phyloP scores from a whole-genome alignment of 176 grass and related monocot species.

The Pontederia crassipes region DNA sequence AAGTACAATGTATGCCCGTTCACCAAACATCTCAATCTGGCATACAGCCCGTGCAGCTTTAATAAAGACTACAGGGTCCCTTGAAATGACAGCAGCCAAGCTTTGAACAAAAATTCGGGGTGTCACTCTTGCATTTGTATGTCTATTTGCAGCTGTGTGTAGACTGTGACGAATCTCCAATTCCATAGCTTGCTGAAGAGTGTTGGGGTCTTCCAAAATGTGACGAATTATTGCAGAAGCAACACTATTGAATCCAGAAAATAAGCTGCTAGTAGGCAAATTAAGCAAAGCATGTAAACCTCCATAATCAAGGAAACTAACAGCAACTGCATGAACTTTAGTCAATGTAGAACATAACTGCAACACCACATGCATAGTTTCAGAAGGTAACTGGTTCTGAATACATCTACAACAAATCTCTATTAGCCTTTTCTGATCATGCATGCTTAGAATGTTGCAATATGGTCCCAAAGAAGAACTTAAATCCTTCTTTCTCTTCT shows the following conservation, averaged over 20 bases:
- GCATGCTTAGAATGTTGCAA: conserved; percentile 45
- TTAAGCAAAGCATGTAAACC: conserved; percentile 64
- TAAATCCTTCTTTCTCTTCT: conserved; percentile 43
- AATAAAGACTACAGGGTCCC: conserved; percentile 84
- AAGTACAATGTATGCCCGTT: conserved; percentile 75
- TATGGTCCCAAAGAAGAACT: conserved; percentile 22
- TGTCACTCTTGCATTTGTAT: conserved; percentile 71
- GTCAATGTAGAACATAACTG: conserved; percentile 85
- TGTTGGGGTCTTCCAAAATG: conserved; percentile 94
- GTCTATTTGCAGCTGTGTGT: conserved; percentile 67
- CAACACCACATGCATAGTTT: conserved; percentile 83
- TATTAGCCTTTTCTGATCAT: conserved; percentile 71
- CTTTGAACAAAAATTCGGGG: conserved; percentile 85
- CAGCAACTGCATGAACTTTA: conserved; percentile 64
- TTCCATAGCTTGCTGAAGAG: conserved; percentile 99
- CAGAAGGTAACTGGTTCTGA: conserved; percentile 58
- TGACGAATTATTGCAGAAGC: conserved; percentile 88
- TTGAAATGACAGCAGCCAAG: conserved; percentile 74
- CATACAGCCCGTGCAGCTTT: conserved; percentile 89
- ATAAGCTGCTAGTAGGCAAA: conserved; percentile 71
- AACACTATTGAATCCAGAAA: conserved; percentile 91
- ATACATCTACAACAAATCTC: conserved; percentile 91
- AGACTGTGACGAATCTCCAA: conserved; percentile 93
- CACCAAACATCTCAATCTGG: conserved; percentile 94
- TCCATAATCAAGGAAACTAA: conserved; percentile 76